Percentiles rank a stretch among this genome's conserved stretches.
Conservation (phyloP, 176 grass and related monocot species). For the Oryza glumipatula region DNA sequence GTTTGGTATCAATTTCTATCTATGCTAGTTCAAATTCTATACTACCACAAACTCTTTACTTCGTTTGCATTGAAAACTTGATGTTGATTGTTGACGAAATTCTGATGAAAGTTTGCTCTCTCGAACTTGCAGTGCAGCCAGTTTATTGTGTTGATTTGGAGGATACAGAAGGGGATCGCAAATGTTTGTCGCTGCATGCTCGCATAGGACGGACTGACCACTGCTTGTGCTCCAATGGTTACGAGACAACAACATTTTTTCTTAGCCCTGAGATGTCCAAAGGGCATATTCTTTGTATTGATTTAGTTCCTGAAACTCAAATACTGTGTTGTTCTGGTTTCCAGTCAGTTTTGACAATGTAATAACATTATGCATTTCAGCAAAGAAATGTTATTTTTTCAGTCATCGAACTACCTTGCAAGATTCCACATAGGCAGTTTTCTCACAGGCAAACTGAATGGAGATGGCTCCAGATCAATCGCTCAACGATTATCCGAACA, state of each 20-base stretch:
- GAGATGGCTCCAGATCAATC: neutral
- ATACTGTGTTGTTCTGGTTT: neutral
- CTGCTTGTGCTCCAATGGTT: conserved; percentile 49
- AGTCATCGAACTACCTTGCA: neutral
- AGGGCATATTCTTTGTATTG: conserved; percentile 27
- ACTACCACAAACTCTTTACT: neutral
- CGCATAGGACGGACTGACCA: conserved; percentile 43
- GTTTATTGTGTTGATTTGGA: neutral
- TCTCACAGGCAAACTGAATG: neutral
- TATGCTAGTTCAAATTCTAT: too few relatives aligned
- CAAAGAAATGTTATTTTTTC: neutral
- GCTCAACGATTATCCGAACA: neutral
- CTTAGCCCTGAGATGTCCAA: neutral
- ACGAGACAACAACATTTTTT: neutral
- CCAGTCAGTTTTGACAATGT: neutral
- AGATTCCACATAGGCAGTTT: neutral
- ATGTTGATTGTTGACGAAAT: neutral
- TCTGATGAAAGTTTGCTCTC: neutral
- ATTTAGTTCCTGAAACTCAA: neutral
- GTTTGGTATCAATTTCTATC: too few relatives aligned
- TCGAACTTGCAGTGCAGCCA: neutral
- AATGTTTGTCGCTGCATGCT: conserved; percentile 6
- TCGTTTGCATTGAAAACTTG: neutral
- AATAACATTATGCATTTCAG: neutral
- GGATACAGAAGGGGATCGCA: neutral